phyloP scores from a whole-genome alignment of 805 yeast species.

The Ogataea nonfermentans region DNA sequence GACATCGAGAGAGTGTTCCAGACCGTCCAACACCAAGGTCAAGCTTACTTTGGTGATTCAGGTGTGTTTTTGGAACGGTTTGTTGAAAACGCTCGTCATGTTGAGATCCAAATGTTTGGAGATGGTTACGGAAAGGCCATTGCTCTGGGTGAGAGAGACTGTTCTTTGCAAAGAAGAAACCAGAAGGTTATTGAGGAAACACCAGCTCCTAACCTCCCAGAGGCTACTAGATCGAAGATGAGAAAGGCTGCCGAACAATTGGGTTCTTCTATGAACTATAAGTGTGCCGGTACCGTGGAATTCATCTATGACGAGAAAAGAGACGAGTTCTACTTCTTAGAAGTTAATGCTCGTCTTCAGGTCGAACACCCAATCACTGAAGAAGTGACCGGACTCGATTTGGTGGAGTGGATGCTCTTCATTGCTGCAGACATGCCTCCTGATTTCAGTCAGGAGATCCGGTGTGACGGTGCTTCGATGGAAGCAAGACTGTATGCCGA shows the following conservation, averaged over 20 bases:
- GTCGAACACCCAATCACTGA: constrained; percentile 98
- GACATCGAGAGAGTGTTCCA: constrained; percentile 85
- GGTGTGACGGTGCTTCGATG: constrained; percentile 84
- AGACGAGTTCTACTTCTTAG: constrained; percentile 91
- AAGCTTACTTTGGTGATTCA: constrained; percentile 88
- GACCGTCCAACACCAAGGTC: constrained; percentile 92
- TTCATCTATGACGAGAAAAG: constrained; percentile 84
- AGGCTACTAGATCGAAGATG: constrained; percentile 68
- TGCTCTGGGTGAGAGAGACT: constrained; percentile 95
- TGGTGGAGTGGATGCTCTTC: constrained; percentile 95
- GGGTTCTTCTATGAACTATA: constrained; percentile 80
- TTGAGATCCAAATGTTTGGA: constrained; percentile 94
- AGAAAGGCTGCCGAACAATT: constrained; percentile 82
- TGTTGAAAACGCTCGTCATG: constrained; percentile 94
- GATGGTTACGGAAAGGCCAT: constrained; percentile 92
- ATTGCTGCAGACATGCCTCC: constrained; percentile 92
- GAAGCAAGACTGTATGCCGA: constrained; percentile 97
- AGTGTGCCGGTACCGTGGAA: constrained; percentile 97
- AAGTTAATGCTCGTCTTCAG: constrained; percentile 94
- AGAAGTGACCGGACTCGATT: constrained; percentile 88
- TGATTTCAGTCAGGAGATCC: constrained; percentile 58
- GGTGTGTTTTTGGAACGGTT: constrained; percentile 95
- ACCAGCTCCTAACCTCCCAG: constrained; percentile 94
- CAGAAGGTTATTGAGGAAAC: constrained; percentile 97
- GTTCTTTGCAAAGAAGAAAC: constrained; percentile 95